Conservation (phyloP, 2,329 filamentous ascomycete species). For the Arthrinium puccinioides region DNA sequence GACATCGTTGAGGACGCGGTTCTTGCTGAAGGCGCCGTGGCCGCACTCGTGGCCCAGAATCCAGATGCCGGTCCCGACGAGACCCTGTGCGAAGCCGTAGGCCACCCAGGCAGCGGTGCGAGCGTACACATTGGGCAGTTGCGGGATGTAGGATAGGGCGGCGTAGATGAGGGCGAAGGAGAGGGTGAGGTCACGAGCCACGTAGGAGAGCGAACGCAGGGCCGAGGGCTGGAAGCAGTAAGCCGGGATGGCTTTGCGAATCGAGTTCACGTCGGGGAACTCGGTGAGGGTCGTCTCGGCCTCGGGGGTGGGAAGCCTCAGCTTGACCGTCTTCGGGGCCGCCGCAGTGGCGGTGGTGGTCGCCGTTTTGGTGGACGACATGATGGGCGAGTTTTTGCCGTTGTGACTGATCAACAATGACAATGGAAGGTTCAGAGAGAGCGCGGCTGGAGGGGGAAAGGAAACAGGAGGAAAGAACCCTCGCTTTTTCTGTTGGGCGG, state of each 20-base stretch:
- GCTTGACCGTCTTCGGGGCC: neutral
- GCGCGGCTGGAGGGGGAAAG: too few species aligned
- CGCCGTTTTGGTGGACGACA: slow-evolving; percentile 2
- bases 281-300: slow-evolving; percentile 5
- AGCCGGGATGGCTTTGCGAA: slow-evolving; percentile 47
- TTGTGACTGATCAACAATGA: too few species aligned
- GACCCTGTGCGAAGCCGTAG: slow-evolving; percentile 59
- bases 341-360: neutral
- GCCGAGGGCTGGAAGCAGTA: slow-evolving; percentile 54
- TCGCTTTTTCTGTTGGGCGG: too few species aligned
- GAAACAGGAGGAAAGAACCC: too few species aligned
- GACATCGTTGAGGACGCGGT: slow-evolving; percentile 49
- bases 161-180: slow-evolving; percentile 39
- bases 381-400: too few species aligned
- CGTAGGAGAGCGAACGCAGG: slow-evolving; percentile 44
- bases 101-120: slow-evolving; percentile 44
- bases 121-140: slow-evolving; percentile 33
- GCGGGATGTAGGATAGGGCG: slow-evolving; percentile 46
- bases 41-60: slow-evolving; percentile 66
- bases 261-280: slow-evolving; percentile 40
- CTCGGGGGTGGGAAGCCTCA: neutral
- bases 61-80: slow-evolving; percentile 63
- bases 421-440: too few species aligned
- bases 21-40: slow-evolving; percentile 59
- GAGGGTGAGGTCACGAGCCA: slow-evolving; percentile 47